Conservation (phyloP, 2,329 filamentous ascomycete genomes). For the Alternaria sp. region DNA sequence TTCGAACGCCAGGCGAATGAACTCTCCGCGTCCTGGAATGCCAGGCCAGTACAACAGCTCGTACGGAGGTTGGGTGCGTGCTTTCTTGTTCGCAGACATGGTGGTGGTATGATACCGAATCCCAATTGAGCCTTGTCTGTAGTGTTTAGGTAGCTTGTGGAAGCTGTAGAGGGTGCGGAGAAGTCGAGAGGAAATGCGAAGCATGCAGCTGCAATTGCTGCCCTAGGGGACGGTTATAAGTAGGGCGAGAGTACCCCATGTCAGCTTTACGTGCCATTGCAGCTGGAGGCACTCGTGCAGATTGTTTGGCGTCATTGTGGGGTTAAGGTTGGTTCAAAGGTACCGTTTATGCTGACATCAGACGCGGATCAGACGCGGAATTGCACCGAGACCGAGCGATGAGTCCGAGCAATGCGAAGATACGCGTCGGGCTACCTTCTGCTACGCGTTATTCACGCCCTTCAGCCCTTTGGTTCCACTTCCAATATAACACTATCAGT, state of each 20-base stretch:
- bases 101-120: constrained; percentile 1
- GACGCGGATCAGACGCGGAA: constrained; percentile 10
- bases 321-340: constrained; percentile 7
- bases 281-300: constrained; percentile 3
- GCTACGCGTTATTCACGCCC: background rate
- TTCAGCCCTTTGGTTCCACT: background rate
- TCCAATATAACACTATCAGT: background rate
- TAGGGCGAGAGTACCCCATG: background rate
- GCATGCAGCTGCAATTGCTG: constrained; percentile 12
- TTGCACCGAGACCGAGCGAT: background rate
- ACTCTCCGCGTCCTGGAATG: constrained; percentile 78
- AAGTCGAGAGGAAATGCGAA: background rate
- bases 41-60: constrained; percentile 76
- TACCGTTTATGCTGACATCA: constrained; percentile 1
- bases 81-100: constrained; percentile 40
- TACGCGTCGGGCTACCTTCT: background rate
- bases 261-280: background rate
- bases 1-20: constrained; percentile 76
- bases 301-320: constrained; percentile 27
- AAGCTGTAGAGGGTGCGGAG: constrained; percentile 4
- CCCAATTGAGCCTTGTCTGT: background rate
- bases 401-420: background rate
- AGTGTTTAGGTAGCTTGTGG: background rate
- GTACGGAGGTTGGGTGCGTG: constrained; percentile 58
- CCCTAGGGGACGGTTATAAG: background rate